Evolutionary conservation across 176 grass and related monocot genomes (phyloP).

Genomic region (Oryza officinalis): DNA sequence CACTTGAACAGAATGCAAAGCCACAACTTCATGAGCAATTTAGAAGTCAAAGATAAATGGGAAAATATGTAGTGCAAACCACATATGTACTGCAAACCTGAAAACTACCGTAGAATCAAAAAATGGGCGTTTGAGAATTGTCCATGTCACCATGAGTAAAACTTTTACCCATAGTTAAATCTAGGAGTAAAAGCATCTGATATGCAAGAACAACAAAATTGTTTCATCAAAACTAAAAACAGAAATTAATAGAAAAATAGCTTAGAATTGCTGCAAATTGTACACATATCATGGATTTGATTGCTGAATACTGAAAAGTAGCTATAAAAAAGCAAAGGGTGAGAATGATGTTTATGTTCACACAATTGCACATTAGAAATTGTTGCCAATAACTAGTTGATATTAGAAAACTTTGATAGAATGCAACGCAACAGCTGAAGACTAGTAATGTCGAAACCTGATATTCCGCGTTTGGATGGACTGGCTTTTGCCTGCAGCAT

Average conservation of each 20-base stretch:
- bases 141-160: no score
- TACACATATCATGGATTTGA: no score
- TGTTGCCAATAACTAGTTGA: not conserved
- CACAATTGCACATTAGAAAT: slow-evolving; percentile 7
- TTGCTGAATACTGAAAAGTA: not conserved
- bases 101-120: no score
- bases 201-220: no score
- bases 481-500: slow-evolving; percentile 3
- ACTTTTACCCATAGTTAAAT: no score
- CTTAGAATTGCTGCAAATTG: not conserved
- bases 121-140: no score
- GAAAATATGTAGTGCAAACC: no score
- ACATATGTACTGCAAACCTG: no score
- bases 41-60: not conserved
- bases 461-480: not conserved
- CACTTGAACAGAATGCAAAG: not conserved
- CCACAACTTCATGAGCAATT: not conserved
- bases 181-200: no score
- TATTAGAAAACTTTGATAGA: slow-evolving; percentile 11
- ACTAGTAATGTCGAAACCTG: slow-evolving; percentile 17
- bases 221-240: not conserved
- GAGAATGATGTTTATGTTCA: not conserved
- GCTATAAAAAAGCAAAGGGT: slow-evolving; percentile 15
- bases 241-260: not conserved
- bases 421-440: slow-evolving; percentile 18